Evolutionary conservation across 352 stramenopile genomes (phyloP), one percentile per base, ranked within the genome.

Genomic region (Pythium scleroteichum): DNA sequence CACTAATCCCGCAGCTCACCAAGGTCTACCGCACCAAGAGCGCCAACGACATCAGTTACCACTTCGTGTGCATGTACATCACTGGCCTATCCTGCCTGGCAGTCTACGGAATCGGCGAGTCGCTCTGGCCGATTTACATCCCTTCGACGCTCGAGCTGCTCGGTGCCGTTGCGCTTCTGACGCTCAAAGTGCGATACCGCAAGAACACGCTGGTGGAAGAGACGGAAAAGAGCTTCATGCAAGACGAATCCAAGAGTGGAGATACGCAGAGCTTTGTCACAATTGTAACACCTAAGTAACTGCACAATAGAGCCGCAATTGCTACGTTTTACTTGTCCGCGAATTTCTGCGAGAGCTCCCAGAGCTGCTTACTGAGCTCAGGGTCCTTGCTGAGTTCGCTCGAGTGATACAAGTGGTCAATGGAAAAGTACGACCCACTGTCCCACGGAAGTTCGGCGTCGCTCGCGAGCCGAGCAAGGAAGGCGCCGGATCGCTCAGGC

Each of bases 11-110:
- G 45, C 76, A 88, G 38, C 75, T 85, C 59, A 51, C 52, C 54
- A 88, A 85, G 48, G 72, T 86, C 19, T 82, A 75, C 66, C 69
- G 65, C 50, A 85, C 74, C 51, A 85, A 84, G 59, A 83, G 74
- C 47, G 74, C 76, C 46, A 77, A 76, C 41, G 76, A 88, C 59
- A 80, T 85, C n/a, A 85, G 72, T 40, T 61, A 76, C 33, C 55
- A 59, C 33, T 86, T 85, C 50, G 63, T 82, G 38, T 42, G 69
- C 24, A 65, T 84, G 32, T 88, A 81, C 62, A 68, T 72, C 57
- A 61, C 68, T 16, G 73, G 75, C 4, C 52, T 78, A 3, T 44
- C 53, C 14, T 62, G 78, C 23, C 69, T 80, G 40, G 55, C 76
- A 19, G 32, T 58, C 33, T 82, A 86, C 63, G 73, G 71, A 23